Conservation (phyloP, 768 basidiomycete species). For the Cystoderma amianthinum region DNA sequence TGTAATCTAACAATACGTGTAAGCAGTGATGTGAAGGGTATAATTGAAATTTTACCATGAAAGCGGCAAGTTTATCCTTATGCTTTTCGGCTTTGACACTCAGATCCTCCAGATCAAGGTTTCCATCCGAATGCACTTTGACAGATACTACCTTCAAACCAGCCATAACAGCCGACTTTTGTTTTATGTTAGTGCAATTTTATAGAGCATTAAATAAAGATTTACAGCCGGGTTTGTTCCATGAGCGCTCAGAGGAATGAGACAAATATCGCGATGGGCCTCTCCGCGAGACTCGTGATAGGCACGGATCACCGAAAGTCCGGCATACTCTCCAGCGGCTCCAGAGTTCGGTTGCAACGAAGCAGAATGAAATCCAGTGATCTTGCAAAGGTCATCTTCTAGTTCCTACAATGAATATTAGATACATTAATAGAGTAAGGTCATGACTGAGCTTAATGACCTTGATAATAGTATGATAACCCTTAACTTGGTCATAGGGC, state of each 20-base stretch:
- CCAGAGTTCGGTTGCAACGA: constrained; percentile 99
- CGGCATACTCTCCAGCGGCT: constrained; percentile 95
- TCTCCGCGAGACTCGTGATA: constrained; percentile 90
- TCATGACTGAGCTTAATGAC: constrained; percentile 20
- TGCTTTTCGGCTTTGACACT: constrained; percentile 83
- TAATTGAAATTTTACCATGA: constrained; percentile 60
- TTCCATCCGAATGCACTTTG: constrained; percentile 83
- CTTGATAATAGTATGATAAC: constrained; percentile 79
- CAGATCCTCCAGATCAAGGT: constrained; percentile 83
- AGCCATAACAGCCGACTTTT: constrained; percentile 93
- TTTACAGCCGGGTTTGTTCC: constrained; percentile 94
- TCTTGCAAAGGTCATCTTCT: constrained; percentile 82
- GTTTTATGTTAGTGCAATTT: constrained; percentile 12
- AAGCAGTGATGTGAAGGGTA: not conserved
- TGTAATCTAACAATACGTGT: constrained; percentile 60
- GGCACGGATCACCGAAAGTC: constrained; percentile 89
- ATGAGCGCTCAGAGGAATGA: constrained; percentile 94
- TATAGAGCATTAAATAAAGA: not conserved
- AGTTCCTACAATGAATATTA: constrained; percentile 54
- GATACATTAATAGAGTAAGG: not conserved
- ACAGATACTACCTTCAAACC: constrained; percentile 96
- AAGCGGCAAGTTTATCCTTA: constrained; percentile 88
- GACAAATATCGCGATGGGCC: constrained; percentile 79
- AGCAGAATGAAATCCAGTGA: constrained; percentile 95
- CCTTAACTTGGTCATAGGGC: constrained; percentile 82